Evolutionary conservation across 805 yeast genomes (phyloP).

Genomic region (Candida suzukii): DNA sequence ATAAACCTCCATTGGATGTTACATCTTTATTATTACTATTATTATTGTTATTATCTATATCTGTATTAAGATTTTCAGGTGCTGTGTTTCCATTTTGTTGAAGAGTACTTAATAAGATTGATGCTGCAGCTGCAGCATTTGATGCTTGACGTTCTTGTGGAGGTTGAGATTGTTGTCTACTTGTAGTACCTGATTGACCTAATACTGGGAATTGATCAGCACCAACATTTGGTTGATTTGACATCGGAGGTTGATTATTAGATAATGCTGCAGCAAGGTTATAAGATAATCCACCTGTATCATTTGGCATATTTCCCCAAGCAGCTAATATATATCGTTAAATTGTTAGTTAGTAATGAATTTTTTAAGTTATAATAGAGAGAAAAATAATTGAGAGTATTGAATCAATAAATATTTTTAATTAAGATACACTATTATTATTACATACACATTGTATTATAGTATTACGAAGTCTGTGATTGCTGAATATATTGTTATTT

Average conservation of each 20-base stretch:
- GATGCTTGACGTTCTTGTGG: constrained; percentile 1
- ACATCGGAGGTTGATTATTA: background rate
- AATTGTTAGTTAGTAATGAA: background rate
- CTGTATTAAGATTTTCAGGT: background rate
- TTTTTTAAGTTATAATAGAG: no score
- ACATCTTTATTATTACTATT: constrained; percentile 5
- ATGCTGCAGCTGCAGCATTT: constrained; percentile 3
- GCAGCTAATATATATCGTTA: constrained; percentile 12
- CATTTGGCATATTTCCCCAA: constrained; percentile 14
- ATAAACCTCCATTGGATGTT: constrained; percentile 3
- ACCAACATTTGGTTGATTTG: constrained; percentile 1
- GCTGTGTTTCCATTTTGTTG: background rate
- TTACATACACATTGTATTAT: no score
- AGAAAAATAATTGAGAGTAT: no score
- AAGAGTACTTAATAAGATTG: constrained; percentile 3
- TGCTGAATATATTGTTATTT: no score
- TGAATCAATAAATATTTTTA: no score
- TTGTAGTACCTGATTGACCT: no score
- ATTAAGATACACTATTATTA: no score
- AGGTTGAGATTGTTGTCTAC: constrained; percentile 1
- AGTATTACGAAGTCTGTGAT: no score
- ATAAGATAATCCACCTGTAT: constrained; percentile 2
- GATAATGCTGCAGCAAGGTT: constrained; percentile 1
- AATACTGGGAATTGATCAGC: constrained; percentile 22
- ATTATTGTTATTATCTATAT: no score